These are phyloP conservation scores for Gynostemma pentaphyllum DNA, from an alignment of 306 rosid genomes.

Conservation along the genomic window DNA sequence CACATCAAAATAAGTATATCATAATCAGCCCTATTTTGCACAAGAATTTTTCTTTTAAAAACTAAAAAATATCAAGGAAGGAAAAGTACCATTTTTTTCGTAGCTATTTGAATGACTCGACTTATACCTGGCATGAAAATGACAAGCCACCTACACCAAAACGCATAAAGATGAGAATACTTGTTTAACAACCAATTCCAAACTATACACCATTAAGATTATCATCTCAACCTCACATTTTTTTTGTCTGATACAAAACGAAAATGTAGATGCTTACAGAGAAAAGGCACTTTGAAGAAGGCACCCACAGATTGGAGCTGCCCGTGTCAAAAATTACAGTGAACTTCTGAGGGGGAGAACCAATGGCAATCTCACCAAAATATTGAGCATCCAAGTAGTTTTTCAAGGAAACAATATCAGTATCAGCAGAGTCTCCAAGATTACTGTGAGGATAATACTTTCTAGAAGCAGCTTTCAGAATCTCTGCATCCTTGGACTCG, in stretches of 20 bases:
- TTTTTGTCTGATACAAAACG: background rate
- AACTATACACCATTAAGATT: slow-evolving; percentile 5
- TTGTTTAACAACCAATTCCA: background rate
- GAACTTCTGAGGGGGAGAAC: slow-evolving; percentile 80
- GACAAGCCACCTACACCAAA: slow-evolving; percentile 56
- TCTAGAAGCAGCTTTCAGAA: slow-evolving; percentile 22
- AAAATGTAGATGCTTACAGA: slow-evolving; percentile 46
- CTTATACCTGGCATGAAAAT: slow-evolving; percentile 54
- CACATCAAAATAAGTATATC: background rate
- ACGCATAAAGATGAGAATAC: background rate
- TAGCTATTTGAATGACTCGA: slow-evolving; percentile 49
- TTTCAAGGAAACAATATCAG: slow-evolving; percentile 50
- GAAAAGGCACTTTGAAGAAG: slow-evolving; percentile 51
- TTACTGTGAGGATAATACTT: slow-evolving; percentile 28
- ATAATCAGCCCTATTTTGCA: background rate
- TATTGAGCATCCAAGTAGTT: slow-evolving; percentile 96
- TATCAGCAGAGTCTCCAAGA: slow-evolving; percentile 20
- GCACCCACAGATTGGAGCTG: slow-evolving; percentile 93
- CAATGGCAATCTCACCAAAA: slow-evolving; percentile 73
- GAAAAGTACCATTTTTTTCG: slow-evolving; percentile 45
- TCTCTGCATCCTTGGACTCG: slow-evolving; percentile 28
- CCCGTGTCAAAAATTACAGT: slow-evolving; percentile 91
- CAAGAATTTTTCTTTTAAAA: background rate
- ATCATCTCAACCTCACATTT: background rate
- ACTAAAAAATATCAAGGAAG: background rate